Evolutionary conservation across 306 rosid species (phyloP).

Genomic region (Inga leiocalycina): DNA sequence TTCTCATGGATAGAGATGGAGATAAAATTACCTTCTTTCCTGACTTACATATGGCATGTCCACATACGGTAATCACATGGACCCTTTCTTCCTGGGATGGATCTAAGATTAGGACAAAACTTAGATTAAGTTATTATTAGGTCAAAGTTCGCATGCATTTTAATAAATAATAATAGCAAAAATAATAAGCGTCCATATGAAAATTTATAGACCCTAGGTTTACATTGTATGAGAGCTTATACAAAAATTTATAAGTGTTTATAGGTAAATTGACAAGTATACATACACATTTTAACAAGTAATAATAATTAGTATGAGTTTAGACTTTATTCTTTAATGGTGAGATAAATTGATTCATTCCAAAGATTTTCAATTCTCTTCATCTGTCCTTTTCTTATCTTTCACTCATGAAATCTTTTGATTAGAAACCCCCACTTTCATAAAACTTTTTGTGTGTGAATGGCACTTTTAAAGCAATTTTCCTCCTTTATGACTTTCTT

Average conservation of each 20-base stretch:
- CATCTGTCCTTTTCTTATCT: background rate
- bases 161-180: too few species aligned
- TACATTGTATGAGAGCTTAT: too few species aligned
- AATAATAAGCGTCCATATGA: too few species aligned
- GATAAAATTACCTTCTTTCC: background rate
- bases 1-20: background rate
- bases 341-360: background rate
- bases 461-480: conserved; percentile 1
- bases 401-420: conserved; percentile 15
- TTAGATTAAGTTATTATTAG: too few species aligned
- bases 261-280: too few species aligned
- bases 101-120: background rate
- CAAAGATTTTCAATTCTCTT: background rate
- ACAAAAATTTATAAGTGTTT: too few species aligned
- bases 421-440: conserved; percentile 16
- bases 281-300: too few species aligned
- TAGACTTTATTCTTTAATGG: background rate
- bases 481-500: conserved; percentile 18
- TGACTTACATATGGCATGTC: background rate
- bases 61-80: background rate
- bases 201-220: too few species aligned
- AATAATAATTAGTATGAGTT: background rate
- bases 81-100: background rate
- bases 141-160: too few species aligned
- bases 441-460: conserved; percentile 12